Base-by-base conservation (phyloP, 805 yeast genomes). In the Metahyphopichia silvanorum region DNA sequence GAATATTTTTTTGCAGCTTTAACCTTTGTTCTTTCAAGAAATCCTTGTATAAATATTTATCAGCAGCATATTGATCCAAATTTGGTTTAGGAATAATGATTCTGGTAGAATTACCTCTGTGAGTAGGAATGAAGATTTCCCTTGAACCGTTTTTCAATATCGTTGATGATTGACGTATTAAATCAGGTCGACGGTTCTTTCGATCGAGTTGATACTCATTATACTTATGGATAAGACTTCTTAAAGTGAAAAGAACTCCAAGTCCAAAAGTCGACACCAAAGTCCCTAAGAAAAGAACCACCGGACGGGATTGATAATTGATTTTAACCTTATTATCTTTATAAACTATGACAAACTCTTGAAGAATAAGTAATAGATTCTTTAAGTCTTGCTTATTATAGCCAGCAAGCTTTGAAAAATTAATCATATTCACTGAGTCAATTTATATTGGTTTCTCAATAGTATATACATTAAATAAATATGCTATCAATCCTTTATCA, bases 11-110 rank as follows among this genome's bases (percentile, higher is more conserved):
- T 38, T 53, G 63, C 37, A 43, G 52, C 34, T 50, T 51, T 35
- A 51, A 32, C 21, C 46, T 47, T 43, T 64, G 59, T 25, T 55
- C 58, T 16, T 64, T 53, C 32, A 59, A 39, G 43, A 66, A 74
- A 40, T 64, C 65, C 49, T 74, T 76, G 46, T 74, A 74, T 14
- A 70, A 47, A 35, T 76, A 68, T 47, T 71, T 71, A 49, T 76
- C 80, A 6, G 77, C 76, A 34, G 77, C 80, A 43, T 71, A 74
- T 41, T 51, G 62, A 48, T 74, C 81, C 39, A 56, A 44, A 40
- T 68, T 69, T 7, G 75, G 67, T 24, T 64, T 60, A 3, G 77
- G 73, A 5, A 76, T 63, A 23, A 65, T 63, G 15, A 76, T 64
- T 24, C 73, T 44, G 9, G 66, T 43, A 44, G 47, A 55, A 23